Evolutionary conservation across 345 rosid genomes (phyloP), one percentile per base, ranked within the genome.

Genomic region (Triadica sebifera): DNA sequence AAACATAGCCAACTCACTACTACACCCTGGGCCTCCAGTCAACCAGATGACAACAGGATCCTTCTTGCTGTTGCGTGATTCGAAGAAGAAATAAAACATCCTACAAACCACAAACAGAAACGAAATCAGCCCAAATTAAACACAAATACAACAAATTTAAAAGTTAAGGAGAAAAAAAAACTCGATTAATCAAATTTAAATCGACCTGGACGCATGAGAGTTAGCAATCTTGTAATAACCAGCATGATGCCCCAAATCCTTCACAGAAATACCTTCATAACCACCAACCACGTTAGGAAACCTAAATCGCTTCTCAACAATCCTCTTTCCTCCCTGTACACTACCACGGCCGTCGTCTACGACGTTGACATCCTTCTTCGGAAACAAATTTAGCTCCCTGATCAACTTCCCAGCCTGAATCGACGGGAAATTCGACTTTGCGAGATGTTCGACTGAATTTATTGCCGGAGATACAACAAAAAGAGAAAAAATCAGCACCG

Each of bases 21-120:
- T 93, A 74, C 99, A 93, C 49, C 99, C 99, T 25, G 99, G 99
- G 12, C 99, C 98, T 80, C 99, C 99, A 16, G 96, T 93, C 89
- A 96, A 88, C 99, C 98, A 96, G 65, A 96, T 91, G 66, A 96
- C 99, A 69, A 96, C 75, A 58, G 99, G 99, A 53, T 85, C 97
- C 63, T 83, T 79, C 85, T 86, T 84, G 77, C 84, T 91, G 76
- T 76, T 77, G 55, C 99, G 88, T n/a, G 99, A 93, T 80, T 96
- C 99, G 74, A 93, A 96, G 88, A 96, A 91, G 87, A 96, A 96
- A 86, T 96, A 96, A 74, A 96, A 96, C 92, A 96, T 75, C 82
- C 99, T 93, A 80, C 72, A 80, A 67, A 74, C 12, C 29, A 5
- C 12, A 17, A 62, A 34, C 16, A 12, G 4, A 2, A 38, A 2